A percentile compares a stretch with the other conserved stretches of the same genome.
These are phyloP conservation scores for Triglochin maritima DNA, from an alignment of 106 monocot species.

Conservation along the genomic window DNA sequence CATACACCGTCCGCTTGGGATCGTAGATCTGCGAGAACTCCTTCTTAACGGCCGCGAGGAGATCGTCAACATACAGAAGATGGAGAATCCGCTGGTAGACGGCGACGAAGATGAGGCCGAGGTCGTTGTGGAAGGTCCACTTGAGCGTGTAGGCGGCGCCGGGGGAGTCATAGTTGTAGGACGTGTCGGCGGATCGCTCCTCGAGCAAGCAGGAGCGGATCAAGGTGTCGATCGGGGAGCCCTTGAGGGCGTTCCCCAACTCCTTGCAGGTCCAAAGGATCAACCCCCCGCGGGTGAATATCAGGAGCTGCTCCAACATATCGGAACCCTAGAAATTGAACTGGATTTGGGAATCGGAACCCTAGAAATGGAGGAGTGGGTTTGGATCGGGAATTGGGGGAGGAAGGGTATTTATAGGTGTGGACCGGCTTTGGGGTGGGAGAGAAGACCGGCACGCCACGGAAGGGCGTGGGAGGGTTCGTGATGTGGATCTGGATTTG, in stretches of 20 bases:
- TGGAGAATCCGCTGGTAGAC: constrained; percentile 88
- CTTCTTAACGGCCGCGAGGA: constrained; percentile 46
- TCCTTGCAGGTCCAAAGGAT: constrained; percentile 85
- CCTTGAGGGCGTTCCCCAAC: constrained; percentile 68
- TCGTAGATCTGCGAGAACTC: constrained; percentile 70
- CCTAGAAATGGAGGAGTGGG: background rate
- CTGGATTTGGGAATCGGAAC: background rate
- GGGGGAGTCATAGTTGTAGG: constrained; percentile 66
- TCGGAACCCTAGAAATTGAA: background rate
- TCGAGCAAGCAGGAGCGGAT: constrained; percentile 94
- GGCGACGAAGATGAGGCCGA: constrained; percentile 93
- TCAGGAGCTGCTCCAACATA: constrained; percentile 97
- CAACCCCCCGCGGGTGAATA: constrained; percentile 95
- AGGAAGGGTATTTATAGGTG: background rate
- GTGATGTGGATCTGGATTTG: no score
- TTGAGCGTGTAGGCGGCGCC: constrained; percentile 68
- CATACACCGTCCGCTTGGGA: constrained; percentile 46
- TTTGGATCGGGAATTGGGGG: background rate
- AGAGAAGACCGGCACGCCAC: no score
- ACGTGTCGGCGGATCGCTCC: constrained; percentile 80
- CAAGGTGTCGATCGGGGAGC: constrained; percentile 81
- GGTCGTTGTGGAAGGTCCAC: constrained; percentile 95
- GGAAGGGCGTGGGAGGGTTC: no score
- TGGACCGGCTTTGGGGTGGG: no score
- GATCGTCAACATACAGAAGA: constrained; percentile 86